A percentile compares a stretch with the other conserved stretches of the same genome.
Conservation (phyloP, 768 basidiomycete species). For the Phaeolepiota aurea region DNA sequence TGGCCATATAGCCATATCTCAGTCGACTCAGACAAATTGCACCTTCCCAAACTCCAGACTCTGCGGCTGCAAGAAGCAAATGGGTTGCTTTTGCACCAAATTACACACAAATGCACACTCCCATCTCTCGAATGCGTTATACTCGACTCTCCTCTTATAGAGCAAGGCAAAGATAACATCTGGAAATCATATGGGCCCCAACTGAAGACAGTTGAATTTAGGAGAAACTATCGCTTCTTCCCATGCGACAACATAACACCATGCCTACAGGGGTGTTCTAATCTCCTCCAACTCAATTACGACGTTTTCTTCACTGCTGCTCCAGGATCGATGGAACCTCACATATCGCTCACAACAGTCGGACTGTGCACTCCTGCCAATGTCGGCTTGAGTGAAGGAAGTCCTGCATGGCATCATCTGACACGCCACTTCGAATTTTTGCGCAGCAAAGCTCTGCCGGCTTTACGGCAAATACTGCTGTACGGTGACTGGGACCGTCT, state of each 20-base stretch:
- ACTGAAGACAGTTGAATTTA: slow-evolving; percentile 49
- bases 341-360: slow-evolving; percentile 31
- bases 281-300: slow-evolving; percentile 46
- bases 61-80: slow-evolving; percentile 44
- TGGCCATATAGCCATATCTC: slow-evolving; percentile 16
- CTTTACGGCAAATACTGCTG: slow-evolving; percentile 34
- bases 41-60: slow-evolving; percentile 39
- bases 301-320: slow-evolving; percentile 41
- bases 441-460: slow-evolving; percentile 30
- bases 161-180: slow-evolving; percentile 30
- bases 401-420: slow-evolving; percentile 29
- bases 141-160: slow-evolving; percentile 35
- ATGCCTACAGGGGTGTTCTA: slow-evolving; percentile 37
- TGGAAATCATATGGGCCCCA: slow-evolving; percentile 44
- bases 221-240: slow-evolving; percentile 46
- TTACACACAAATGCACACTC: slow-evolving; percentile 38
- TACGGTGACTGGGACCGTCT: slow-evolving; percentile 46
- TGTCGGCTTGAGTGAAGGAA: slow-evolving; percentile 25
- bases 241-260: slow-evolving; percentile 36
- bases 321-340: slow-evolving; percentile 12
- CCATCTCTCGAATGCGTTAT: slow-evolving; percentile 46
- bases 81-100: slow-evolving; percentile 40
- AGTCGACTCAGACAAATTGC: slow-evolving; percentile 17
- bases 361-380: slow-evolving; percentile 46
- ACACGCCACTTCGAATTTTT: slow-evolving; percentile 40